Evolutionary conservation across 75 land plant species (phyloP).

Genomic region (Pinus albicaulis): DNA sequence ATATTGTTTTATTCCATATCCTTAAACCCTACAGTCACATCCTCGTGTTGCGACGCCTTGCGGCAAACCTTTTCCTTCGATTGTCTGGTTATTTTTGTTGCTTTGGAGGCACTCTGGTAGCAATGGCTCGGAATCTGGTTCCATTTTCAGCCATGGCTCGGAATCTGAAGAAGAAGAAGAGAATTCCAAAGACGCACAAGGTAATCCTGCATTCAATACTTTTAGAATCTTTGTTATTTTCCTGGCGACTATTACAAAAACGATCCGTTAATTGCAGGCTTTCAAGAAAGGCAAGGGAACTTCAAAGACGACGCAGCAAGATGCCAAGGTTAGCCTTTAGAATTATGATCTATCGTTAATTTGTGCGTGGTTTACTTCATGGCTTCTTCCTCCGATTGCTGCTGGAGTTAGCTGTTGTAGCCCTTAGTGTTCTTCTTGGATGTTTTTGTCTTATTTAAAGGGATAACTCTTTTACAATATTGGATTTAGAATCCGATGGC

Average conservation of each 20-base stretch:
- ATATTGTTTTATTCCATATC: too few relatives aligned
- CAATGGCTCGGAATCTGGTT: conserved; percentile 20
- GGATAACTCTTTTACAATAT: too few relatives aligned
- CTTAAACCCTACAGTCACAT: too few relatives aligned
- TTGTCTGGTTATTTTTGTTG: too few relatives aligned
- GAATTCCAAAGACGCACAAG: conserved; percentile 7
- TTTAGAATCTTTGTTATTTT: neutral
- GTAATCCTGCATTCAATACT: neutral
- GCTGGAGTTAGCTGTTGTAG: neutral
- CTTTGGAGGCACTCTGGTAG: too few relatives aligned
- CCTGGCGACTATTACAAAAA: neutral
- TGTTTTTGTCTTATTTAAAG: neutral
- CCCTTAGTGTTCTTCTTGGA: neutral
- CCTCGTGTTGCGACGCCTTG: too few relatives aligned
- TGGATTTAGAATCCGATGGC: too few relatives aligned
- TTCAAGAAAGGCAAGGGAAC: conserved; percentile 5
- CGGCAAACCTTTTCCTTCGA: too few relatives aligned
- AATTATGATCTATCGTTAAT: neutral
- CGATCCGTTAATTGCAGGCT: neutral
- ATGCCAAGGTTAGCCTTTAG: neutral
- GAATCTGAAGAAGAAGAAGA: conserved; percentile 28
- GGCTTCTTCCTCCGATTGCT: neutral
- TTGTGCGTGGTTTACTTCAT: too few relatives aligned
- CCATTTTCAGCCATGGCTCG: conserved; percentile 11
- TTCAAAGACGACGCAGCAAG: conserved; percentile 2